These are phyloP conservation scores for Cladobotryum mycophilum DNA, from an alignment of 2,329 filamentous ascomycete species.

Conservation along the genomic window DNA sequence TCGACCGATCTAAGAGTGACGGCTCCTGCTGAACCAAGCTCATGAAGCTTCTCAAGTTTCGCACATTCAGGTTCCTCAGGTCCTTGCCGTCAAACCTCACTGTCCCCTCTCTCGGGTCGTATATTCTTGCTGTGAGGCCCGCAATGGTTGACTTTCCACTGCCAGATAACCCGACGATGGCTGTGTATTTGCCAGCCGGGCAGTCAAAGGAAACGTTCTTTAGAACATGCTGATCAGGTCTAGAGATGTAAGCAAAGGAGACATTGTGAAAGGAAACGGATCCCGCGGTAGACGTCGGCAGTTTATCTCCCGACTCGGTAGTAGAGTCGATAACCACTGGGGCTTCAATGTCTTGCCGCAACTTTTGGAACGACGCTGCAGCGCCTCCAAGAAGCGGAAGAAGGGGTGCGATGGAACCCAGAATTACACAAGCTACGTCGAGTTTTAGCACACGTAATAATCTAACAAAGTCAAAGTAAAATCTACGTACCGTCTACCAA, in stretches of 20 bases:
- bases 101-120: conserved; percentile 46
- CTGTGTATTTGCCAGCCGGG: conserved; percentile 45
- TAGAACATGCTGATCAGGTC: conserved; percentile 36
- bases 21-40: conserved; percentile 42
- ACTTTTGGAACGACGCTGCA: conserved; percentile 50
- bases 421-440: conserved; percentile 47
- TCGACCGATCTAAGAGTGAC: conserved; percentile 38
- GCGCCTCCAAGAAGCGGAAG: conserved; percentile 55
- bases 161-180: conserved; percentile 53
- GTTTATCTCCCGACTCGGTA: conserved; percentile 34
- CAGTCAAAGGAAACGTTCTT: conserved; percentile 40
- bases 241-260: conserved; percentile 39
- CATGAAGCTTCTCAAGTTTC: conserved; percentile 34
- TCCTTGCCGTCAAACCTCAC: conserved; percentile 43
- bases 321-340: conserved; percentile 39
- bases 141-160: conserved; percentile 54
- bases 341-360: conserved; percentile 52
- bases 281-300: conserved; percentile 34
- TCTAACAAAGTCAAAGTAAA: too few species aligned
- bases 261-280: conserved; percentile 35
- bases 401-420: conserved; percentile 57
- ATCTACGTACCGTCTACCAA: conserved; percentile 48
- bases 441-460: too few species aligned
- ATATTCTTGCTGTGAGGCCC: conserved; percentile 49
- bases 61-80: conserved; percentile 42